phyloP scores from a whole-genome alignment of 1,284 basidiomycete genomes.

The Inonotus obliquus region DNA sequence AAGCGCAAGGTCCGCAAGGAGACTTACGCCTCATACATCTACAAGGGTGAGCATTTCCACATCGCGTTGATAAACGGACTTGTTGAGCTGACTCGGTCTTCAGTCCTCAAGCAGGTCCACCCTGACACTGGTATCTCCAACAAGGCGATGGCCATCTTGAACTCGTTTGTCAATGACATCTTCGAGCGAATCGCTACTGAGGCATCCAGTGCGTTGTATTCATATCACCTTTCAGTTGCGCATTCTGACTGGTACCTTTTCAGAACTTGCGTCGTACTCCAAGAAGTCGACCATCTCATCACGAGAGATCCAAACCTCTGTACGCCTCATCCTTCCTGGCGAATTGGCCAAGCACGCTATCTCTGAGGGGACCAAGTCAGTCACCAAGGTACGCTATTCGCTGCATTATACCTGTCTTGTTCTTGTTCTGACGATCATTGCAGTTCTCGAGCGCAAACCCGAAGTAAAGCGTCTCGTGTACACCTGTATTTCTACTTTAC shows the following conservation, averaged over 20 bases:
- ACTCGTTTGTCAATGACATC: conserved; percentile 91
- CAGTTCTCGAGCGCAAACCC: conserved; percentile 19
- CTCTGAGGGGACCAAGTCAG: conserved; percentile 70
- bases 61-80: conserved; percentile 13
- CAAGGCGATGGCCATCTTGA: conserved; percentile 95
- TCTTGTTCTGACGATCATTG: background rate
- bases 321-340: conserved; percentile 87
- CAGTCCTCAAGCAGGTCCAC: conserved; percentile 89
- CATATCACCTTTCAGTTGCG: background rate
- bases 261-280: conserved; percentile 88
- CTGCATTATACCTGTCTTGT: background rate
- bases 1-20: conserved; percentile 86
- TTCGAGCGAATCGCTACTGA: conserved; percentile 92
- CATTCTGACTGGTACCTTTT: conserved; percentile 12
- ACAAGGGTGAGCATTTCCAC: conserved; percentile 66
- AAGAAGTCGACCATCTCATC: conserved; percentile 95
- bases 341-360: conserved; percentile 82
- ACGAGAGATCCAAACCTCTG: conserved; percentile 89
- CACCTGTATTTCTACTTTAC: conserved; percentile 16
- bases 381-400: conserved; percentile 29
- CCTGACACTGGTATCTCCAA: conserved; percentile 96
- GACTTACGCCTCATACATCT: conserved; percentile 93
- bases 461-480: conserved; percentile 14
- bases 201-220: conserved; percentile 62
- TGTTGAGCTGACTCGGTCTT: conserved; percentile 1